Conservation (phyloP, 345 rosid genomes). For the Brassica juncea region DNA sequence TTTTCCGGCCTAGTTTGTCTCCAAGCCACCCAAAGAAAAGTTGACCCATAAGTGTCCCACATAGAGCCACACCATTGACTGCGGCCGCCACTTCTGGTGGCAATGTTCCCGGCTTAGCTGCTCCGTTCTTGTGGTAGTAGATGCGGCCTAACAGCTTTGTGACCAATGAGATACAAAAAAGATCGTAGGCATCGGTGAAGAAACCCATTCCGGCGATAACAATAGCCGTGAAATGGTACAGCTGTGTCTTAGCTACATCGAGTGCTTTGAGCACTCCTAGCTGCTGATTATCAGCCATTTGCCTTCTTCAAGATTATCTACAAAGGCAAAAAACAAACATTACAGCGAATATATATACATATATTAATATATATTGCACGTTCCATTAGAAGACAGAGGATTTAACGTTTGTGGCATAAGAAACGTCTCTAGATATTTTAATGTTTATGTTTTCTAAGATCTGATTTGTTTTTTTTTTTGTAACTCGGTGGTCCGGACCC, state of each 20-base stretch:
- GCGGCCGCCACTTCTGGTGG: constrained; percentile 55
- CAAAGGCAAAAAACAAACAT: not conserved
- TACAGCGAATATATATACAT: not conserved
- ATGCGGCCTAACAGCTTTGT: constrained; percentile 42
- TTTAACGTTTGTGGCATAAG: not conserved
- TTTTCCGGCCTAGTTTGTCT: constrained; percentile 55
- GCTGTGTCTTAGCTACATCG: constrained; percentile 40
- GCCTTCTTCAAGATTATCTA: constrained; percentile 1
- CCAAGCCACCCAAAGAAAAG: constrained; percentile 67
- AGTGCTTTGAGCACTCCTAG: constrained; percentile 37
- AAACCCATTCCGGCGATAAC: constrained; percentile 46
- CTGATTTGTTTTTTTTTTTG: not conserved
- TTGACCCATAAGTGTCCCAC: constrained; percentile 58
- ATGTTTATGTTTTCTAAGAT: not conserved
- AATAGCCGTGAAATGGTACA: constrained; percentile 41
- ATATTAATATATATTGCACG: not conserved
- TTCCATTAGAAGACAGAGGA: not conserved
- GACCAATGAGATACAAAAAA: constrained; percentile 39
- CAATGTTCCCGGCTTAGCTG: constrained; percentile 45
- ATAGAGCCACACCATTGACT: constrained; percentile 59
- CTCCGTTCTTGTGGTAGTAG: constrained; percentile 32
- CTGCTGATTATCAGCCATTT: constrained; percentile 32
- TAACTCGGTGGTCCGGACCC: too few relatives aligned
- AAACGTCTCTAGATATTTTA: not conserved
- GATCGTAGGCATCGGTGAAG: constrained; percentile 46